Conservation (phyloP, 2,329 filamentous ascomycete genomes). For the Fusarium sp. region DNA sequence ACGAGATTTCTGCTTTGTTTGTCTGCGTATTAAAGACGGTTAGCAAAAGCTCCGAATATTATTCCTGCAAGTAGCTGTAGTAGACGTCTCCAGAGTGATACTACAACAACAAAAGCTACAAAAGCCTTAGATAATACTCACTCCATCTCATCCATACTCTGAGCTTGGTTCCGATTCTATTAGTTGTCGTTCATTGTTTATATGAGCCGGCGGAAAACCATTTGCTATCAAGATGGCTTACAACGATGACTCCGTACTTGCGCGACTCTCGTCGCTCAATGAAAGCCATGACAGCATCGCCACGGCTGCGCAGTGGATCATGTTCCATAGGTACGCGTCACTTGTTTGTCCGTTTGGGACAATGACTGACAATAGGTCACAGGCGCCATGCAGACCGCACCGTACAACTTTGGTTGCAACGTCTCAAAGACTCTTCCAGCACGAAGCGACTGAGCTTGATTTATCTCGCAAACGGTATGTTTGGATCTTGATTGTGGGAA, state of each 20-base stretch:
- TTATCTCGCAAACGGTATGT: conserved; percentile 92
- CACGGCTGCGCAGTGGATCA: conserved; percentile 98
- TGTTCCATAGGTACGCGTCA: conserved; percentile 87
- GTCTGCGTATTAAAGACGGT: conserved; percentile 20
- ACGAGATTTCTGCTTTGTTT: conserved; percentile 10
- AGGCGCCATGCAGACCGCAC: conserved; percentile 94
- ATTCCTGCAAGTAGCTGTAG: conserved; percentile 46
- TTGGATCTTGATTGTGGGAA: neutral
- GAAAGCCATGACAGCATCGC: conserved; percentile 98
- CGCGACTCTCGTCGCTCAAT: conserved; percentile 93
- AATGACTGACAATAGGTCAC: conserved; percentile 5
- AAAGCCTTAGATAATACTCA: conserved; percentile 38
- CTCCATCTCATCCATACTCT: conserved; percentile 14
- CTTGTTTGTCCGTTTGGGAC: neutral
- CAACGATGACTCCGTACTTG: conserved; percentile 92
- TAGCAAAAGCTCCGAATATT: conserved; percentile 35
- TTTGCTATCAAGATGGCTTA: conserved; percentile 76
- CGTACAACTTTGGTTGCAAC: conserved; percentile 89
- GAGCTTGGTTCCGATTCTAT: conserved; percentile 2
- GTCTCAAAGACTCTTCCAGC: conserved; percentile 86
- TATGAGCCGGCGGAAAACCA: neutral
- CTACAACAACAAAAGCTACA: conserved; percentile 42
- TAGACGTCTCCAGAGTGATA: conserved; percentile 45
- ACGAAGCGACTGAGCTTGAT: conserved; percentile 89
- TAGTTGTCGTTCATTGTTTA: neutral